Percentiles rank a stretch among this genome's conserved stretches.
These are phyloP conservation scores for Oryza glumipatula DNA, from an alignment of 176 grass and related monocot genomes.

Conservation along the genomic window DNA sequence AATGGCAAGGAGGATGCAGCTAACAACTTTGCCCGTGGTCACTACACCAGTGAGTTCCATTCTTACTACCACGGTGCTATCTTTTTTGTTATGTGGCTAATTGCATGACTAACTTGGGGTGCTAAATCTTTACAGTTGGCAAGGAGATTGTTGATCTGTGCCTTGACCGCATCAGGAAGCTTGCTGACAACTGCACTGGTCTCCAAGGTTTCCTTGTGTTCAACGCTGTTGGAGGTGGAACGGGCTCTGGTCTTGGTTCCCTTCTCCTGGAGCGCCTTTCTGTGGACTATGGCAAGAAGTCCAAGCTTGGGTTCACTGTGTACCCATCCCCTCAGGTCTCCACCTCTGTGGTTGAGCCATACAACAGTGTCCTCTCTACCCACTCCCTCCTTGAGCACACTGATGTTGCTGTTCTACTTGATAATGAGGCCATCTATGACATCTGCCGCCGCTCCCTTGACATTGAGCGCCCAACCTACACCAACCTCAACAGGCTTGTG, in stretches of 20 bases:
- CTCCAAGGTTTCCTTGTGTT: conserved; percentile 66
- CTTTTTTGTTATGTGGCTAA: background rate
- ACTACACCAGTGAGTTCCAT: conserved; percentile 62
- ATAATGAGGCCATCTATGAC: conserved; percentile 61
- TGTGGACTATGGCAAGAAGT: conserved; percentile 67
- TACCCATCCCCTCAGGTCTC: conserved; percentile 69
- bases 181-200: conserved; percentile 64
- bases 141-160: conserved; percentile 69
- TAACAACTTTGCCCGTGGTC: conserved; percentile 78
- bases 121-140: conserved; percentile 35
- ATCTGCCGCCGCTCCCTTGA: conserved; percentile 68
- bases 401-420: conserved; percentile 48
- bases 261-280: conserved; percentile 60
- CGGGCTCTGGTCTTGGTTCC: conserved; percentile 58
- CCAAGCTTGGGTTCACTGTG: conserved; percentile 63
- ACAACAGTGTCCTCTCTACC: conserved; percentile 69
- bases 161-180: conserved; percentile 65
- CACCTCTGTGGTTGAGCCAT: conserved; percentile 65
- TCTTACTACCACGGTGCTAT: fast-evolving
- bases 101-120: background rate
- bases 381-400: conserved; percentile 65
- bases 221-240: conserved; percentile 61
- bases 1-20: conserved; percentile 79
- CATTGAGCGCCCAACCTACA: conserved; percentile 67
- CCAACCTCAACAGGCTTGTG: conserved; percentile 65